Base-by-base conservation (phyloP, 2,329 filamentous ascomycete genomes). In the Colletotrichum endophyticum region DNA sequence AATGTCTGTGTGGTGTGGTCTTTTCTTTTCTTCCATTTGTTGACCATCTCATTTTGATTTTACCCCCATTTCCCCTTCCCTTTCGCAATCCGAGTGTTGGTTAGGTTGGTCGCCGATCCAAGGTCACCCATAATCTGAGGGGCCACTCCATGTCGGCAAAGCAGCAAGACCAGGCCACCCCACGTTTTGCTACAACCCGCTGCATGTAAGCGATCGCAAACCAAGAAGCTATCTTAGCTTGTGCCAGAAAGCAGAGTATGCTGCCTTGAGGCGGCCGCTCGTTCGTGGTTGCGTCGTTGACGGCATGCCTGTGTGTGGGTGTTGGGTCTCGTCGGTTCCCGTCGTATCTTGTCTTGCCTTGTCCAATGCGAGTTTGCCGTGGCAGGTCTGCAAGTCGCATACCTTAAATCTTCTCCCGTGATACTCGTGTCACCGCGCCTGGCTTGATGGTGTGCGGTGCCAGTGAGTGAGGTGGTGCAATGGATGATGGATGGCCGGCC, bases 1-100 rank as follows among this genome's bases (percentile, higher is more conserved):
- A 22, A 32, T 30, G 53, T 72, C 70, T 73, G 56, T 73, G 70
- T 72, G 62, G 30, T 64, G 70, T 72, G 62, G 30, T 64, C 59
- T 62, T 34, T 28, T 36, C 9, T 13, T 32, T 32, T 36, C 25
- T 32, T 62, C 32, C 19, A n/a, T 36, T 32, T 62, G 9, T 62
- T 22, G n/a, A n/a, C 9, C 15, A 32, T 62, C 28, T 32, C n/a
- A 22, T 16, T 36, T 53, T 53, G n/a, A 53, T 53, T 22, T 53
- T 53, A 53, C n/a, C 44, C n/a, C 44, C 44, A 53, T 53, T 22
- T n/a, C 44, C 44, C n/a, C 6, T 53, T 53, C 44, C 44, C 27
- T n/a, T 9, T 22, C 22, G 12, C 59, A 34, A 66, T 62, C 22
- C 16, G 34, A 75, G 34, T 53, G 12, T 30, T 25, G 13, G 32